Evolutionary conservation across 805 yeast genomes (phyloP), one percentile per base, ranked within the genome.

Genomic region (Metschnikowia proteae): DNA sequence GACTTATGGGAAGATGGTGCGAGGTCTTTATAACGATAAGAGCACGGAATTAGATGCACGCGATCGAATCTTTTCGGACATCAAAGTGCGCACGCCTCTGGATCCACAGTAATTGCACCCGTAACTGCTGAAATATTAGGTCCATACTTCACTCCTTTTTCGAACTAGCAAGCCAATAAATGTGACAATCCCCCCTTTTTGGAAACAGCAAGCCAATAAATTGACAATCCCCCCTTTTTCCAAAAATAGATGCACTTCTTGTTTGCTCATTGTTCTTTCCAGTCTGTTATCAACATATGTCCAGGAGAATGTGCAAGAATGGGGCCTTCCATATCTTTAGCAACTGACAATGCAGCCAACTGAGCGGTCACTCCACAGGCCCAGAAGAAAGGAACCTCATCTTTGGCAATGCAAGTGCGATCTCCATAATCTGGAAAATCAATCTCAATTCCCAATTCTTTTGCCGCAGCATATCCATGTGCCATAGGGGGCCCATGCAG

Each of bases 331-430:
- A 68, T 62, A 36, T 53, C 41, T 10, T 51, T 52, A 13, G 66
- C 70, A 7, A 57, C 55, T 25, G 56, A 49, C 45, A 58, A 53
- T 11, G 67, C 66, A 3, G 70, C 72, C 3, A 57, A 38, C 49
- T 70, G 74, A 3, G 76, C 73, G 7, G 76, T 71, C 23, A 73
- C 74, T 5, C 76, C 76, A 48, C 76, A 72, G 1, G 67, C 76
- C 76, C 76, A 73, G 47, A 73, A 72, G 2, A 71, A 74, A 2
- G 77, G 76, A 3, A 72, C 48, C 45, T 72, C 75, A 38, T 60
- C 73, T 0, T 57, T 64, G 7, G 52, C 54, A 13, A 70, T 58
- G 3, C 51, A 61, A 4, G 65, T 58, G 1, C 62, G 34, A 11
- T 68, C 71, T 5, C 76, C 75, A 53, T 59, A 71, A 8, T 71